Evolutionary conservation across 2,329 filamentous ascomycete species (phyloP).

Genomic region (Herpotrichia juniperi): DNA sequence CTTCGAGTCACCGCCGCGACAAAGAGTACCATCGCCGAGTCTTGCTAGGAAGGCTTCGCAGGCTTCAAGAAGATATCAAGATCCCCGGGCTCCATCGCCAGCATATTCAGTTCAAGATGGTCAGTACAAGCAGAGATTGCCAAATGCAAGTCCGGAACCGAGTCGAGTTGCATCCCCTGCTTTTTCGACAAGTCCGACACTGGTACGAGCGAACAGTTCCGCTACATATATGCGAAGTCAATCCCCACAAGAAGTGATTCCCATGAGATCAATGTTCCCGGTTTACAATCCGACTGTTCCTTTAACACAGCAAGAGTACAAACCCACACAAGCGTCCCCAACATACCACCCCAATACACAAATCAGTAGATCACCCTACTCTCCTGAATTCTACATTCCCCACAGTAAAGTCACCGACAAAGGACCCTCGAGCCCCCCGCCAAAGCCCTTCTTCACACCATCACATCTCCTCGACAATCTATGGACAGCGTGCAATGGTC

Average conservation of each 20-base stretch:
- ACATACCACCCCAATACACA: constrained; percentile 67
- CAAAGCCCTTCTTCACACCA: constrained; percentile 50
- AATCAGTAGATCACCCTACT: constrained; percentile 70
- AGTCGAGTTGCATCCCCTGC: constrained; percentile 41
- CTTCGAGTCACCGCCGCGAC: constrained; percentile 31
- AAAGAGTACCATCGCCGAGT: constrained; percentile 25
- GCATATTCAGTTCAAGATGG: constrained; percentile 19
- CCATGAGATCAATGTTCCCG: constrained; percentile 76
- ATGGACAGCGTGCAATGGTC: constrained; percentile 74
- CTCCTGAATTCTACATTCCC: constrained; percentile 54
- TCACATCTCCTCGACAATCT: constrained; percentile 68
- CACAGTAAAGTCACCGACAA: constrained; percentile 42
- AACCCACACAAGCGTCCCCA: constrained; percentile 69
- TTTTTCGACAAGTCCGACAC: constrained; percentile 42
- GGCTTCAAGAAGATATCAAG: constrained; percentile 19
- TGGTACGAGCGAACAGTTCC: constrained; percentile 46
- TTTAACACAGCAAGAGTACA: constrained; percentile 72
- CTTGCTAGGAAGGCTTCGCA: constrained; percentile 20
- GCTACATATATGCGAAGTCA: constrained; percentile 31
- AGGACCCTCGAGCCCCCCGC: constrained; percentile 24
- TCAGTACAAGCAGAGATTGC: constrained; percentile 16
- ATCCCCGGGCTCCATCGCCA: constrained; percentile 29
- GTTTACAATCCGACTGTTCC: constrained; percentile 72
- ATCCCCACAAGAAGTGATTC: constrained; percentile 42
- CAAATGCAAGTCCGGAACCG: constrained; percentile 32